Evolutionary conservation across 768 basidiomycete genomes (phyloP), one percentile per base, ranked within the genome.

Genomic region (Rhodosporidiobolus sp.): DNA sequence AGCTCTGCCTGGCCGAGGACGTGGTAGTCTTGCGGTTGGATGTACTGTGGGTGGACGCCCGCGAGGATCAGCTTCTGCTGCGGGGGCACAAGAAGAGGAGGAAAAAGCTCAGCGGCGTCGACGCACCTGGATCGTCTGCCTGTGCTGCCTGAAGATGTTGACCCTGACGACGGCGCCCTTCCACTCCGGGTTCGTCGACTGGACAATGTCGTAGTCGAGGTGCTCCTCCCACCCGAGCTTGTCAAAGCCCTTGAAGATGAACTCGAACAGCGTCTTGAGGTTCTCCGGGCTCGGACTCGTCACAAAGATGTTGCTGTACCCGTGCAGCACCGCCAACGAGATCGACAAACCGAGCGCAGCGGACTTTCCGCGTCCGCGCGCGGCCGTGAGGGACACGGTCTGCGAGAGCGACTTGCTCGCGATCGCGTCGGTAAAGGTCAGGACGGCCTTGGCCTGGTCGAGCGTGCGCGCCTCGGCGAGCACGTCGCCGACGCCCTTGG

Each of bases 241-340:
- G 79, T 98, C 95, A 83, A 99, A 83, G 1, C 95, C 96, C 80
- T 96, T 95, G 85, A 96, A 96, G 35, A 97, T 86, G 80, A 99
- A 98, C 69, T 97, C 93, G 78, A 97, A 99, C n/a, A 98, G 80
- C 0, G 95, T 98, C 83, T 90, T 94, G 83, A 99, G 83, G 81
- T 99, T 99, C 82, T 98, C 95, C 3, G 96, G 96, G 78, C 89
- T 92, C 1, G 96, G 96, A 80, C 91, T 93, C 17, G 96, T 99
- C 63, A 99, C 92, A 80, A 98, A 99, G 69, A 98, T 92, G 81
- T 99, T 99, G 63, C 91, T 90, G 80, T 98, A 98, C 34, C 93
- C 94, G 78, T 96, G 90, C 1, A 88, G 90, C 30, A 98, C 84
- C 2, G 96, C 94, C 20, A 92, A 90, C 2, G 95, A 90, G 70